Evolutionary conservation across 306 rosid genomes (phyloP).

Genomic region (Acacia melanoxylon): DNA sequence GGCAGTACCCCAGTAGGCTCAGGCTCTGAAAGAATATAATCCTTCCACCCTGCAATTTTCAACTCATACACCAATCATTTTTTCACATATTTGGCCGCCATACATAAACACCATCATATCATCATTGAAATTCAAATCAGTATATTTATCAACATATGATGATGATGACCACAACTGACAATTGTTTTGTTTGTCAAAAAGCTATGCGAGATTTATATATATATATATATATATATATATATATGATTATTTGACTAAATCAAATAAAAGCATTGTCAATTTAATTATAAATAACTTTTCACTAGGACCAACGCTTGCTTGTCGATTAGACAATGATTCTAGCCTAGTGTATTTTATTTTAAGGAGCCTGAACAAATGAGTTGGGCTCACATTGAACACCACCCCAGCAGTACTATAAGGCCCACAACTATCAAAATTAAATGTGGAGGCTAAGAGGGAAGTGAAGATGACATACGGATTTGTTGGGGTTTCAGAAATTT

Average conservation of each 20-base stretch:
- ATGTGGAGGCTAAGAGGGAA: not conserved
- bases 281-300: too few relatives aligned
- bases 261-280: not conserved
- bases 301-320: too few relatives aligned
- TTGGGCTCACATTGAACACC: not conserved
- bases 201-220: not conserved
- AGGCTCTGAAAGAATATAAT: constrained; percentile 97
- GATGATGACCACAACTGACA: not conserved
- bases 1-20: constrained; percentile 93
- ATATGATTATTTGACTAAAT: too few relatives aligned
- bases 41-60: constrained; percentile 80
- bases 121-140: not conserved
- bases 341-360: too few relatives aligned
- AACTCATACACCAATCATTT: constrained; percentile 12
- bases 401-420: not conserved
- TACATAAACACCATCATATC: not conserved
- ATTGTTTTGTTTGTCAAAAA: not conserved
- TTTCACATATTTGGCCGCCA: constrained; percentile 1
- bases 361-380: not conserved
- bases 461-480: not conserved
- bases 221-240: too few relatives aligned
- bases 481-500: not conserved
- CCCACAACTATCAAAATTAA: not conserved
- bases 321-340: too few relatives aligned
- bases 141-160: not conserved